phyloP scores from a whole-genome alignment of 75 land plant species.

The Gnetum montanum region DNA sequence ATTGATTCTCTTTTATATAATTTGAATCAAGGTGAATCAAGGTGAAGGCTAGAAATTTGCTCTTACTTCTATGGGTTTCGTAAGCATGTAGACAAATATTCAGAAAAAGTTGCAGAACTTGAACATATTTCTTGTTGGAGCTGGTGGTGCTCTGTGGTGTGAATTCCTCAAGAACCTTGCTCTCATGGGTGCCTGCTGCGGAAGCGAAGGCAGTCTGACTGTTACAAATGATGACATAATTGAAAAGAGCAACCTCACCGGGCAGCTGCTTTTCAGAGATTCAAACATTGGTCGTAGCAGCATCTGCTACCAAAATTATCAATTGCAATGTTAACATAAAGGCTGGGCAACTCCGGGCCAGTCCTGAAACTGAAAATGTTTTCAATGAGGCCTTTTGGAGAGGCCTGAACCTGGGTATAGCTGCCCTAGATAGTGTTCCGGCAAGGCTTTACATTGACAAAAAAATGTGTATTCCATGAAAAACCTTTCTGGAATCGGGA shows the following conservation, averaged over 20 bases:
- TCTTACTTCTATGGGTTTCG: too few species aligned
- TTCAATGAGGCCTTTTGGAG: slow-evolving; percentile 84
- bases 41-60: too few species aligned
- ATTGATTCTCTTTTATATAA: too few species aligned
- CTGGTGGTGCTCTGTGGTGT: not conserved
- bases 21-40: too few species aligned
- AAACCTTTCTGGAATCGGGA: slow-evolving; percentile 90
- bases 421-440: slow-evolving; percentile 79
- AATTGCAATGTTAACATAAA: slow-evolving; percentile 49
- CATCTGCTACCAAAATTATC: slow-evolving; percentile 62
- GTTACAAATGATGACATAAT: not conserved
- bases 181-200: not conserved
- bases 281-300: too few species aligned
- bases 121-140: not conserved
- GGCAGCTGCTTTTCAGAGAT: too few species aligned
- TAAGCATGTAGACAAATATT: too few species aligned
- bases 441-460: slow-evolving; percentile 81
- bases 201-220: not conserved
- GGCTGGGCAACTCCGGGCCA: slow-evolving; percentile 72
- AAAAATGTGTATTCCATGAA: slow-evolving; percentile 79
- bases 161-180: not conserved
- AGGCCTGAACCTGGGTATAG: slow-evolving; percentile 53
- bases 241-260: not conserved
- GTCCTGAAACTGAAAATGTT: slow-evolving; percentile 73
- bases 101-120: not conserved